Evolutionary conservation across 108 stramenopile species (phyloP), one percentile per base, ranked within the genome.

Genomic region (Seminavis robusta): DNA sequence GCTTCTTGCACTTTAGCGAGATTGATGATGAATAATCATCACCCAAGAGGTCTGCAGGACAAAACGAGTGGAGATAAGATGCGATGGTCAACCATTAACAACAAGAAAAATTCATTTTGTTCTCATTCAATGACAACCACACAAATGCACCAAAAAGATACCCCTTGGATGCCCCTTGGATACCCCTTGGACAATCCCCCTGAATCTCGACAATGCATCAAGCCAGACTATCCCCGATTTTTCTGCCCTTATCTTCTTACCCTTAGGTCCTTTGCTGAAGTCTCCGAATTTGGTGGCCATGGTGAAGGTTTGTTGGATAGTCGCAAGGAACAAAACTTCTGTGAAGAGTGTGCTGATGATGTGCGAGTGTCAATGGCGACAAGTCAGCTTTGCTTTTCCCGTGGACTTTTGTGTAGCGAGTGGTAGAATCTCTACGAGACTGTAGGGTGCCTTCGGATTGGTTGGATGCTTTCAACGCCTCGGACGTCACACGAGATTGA

Each of bases 251-350:
- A 26, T 34, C n/a, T 24, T 69, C 78, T 61, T 60, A 84, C 82
- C 78, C 53, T 58, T 83, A 52, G 86, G 67, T 61, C 65, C 73
- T 72, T 89, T 93, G 71, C 81, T 67, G 65, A 93, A 67, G 58
- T 93, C 92, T 56, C 81, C 67, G 52, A 93, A 93, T 59, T 87
- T 89, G 75, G 79, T 80, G 52, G 83, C 82, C 85, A 84, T 82
- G 39, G 31, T 77, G 52, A 52, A 40, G 42, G 21, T 53, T 8
- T 10, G 44, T 16, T n/a, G n/a, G n/a, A n/a, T n/a, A n/a, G n/a
- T n/a, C n/a, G n/a, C n/a, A n/a, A n/a, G n/a, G n/a, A n/a, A n/a
- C n/a, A n/a, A n/a, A n/a, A n/a, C n/a, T n/a, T n/a, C n/a, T n/a
- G n/a, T n/a, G n/a, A n/a, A n/a, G n/a, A n/a, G n/a, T n/a, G n/a